Evolutionary conservation across 2,329 filamentous ascomycete genomes (phyloP).

Genomic region (Hirsutella thompsonii): DNA sequence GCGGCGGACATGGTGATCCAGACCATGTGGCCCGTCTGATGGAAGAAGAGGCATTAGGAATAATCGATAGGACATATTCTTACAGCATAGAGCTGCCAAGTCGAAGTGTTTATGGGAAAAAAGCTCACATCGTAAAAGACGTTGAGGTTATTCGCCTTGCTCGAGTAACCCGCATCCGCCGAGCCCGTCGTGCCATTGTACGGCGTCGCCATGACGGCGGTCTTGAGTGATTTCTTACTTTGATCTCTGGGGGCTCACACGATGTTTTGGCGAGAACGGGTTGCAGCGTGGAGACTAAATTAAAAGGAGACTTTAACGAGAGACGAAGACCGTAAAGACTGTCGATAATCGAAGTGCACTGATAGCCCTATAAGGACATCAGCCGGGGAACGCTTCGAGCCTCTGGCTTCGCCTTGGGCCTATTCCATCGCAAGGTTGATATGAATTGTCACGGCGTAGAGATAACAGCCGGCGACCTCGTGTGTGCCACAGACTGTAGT

Average conservation of each 20-base stretch:
- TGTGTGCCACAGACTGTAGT: no score
- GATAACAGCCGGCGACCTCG: no score
- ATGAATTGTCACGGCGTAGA: no score
- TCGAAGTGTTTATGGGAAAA: no score
- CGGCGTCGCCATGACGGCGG: slow-evolving; percentile 15
- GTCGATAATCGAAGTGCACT: no score
- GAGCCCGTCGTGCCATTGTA: slow-evolving; percentile 38
- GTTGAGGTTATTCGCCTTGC: slow-evolving; percentile 57
- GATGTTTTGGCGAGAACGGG: not conserved
- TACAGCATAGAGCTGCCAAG: no score
- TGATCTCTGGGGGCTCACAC: not conserved
- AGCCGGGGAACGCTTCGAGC: no score
- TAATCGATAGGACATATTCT: not conserved
- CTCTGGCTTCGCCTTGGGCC: no score
- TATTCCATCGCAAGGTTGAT: no score
- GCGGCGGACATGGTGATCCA: slow-evolving; percentile 69
- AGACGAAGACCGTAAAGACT: no score
- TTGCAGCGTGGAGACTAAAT: not conserved
- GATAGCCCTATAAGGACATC: no score
- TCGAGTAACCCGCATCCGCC: slow-evolving; percentile 39
- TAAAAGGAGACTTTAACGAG: not conserved
- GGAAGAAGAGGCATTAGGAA: not conserved
- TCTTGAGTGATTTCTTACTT: not conserved
- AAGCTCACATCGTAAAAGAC: slow-evolving; percentile 63
- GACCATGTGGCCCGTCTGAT: slow-evolving; percentile 64